Base-by-base conservation (phyloP, 495 filamentous ascomycete species). In the Podospora pseudocomata region DNA sequence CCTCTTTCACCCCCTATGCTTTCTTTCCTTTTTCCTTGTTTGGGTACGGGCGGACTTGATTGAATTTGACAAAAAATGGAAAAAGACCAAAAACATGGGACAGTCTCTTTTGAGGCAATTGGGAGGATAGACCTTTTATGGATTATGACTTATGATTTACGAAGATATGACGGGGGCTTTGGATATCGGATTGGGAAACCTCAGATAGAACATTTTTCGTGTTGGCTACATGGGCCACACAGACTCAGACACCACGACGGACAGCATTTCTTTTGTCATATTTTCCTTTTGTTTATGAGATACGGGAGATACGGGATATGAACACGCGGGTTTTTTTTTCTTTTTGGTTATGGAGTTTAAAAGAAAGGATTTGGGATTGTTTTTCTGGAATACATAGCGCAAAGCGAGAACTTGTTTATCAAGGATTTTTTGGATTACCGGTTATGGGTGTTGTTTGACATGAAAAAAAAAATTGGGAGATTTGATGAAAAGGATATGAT, bases 81-180 rank as follows among this genome's bases (percentile, higher is more conserved):
- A 67, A 67, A 61, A 26, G 44, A 39, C 23, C 19, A 30, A 63
- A 0, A 55, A 30, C 34, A 44, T 19, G 62, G 65, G 23, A 55
- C 39, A 39, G 62, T 32, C 57, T 55, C 57, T 65, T 61, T 34
- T 60, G 69, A 53, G 63, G 57, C 59, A 68, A 68, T 55, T 68
- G 69, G 69, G 69, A 71, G 69, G 65, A 66, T 56, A 64, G 63
- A n/a, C n/a, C n/a, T 62, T 49, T 67, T 61, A 65, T 63, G 69
- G 60, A 28, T 71, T 58, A 71, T 54, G 69, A 67, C 23, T 67
- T 59, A 67, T 65, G 69, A 65, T 44, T 63, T 49, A 57, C n/a
- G 57, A 60, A 6, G 32, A 66, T 15, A 28, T 61, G 59, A 32
- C 20, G 0, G 59, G 18, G 30, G 23, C 1, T 7, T 28, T 61